These are phyloP conservation scores for Eucalyptus paniculata DNA, from an alignment of 345 rosid species.

Conservation along the genomic window DNA sequence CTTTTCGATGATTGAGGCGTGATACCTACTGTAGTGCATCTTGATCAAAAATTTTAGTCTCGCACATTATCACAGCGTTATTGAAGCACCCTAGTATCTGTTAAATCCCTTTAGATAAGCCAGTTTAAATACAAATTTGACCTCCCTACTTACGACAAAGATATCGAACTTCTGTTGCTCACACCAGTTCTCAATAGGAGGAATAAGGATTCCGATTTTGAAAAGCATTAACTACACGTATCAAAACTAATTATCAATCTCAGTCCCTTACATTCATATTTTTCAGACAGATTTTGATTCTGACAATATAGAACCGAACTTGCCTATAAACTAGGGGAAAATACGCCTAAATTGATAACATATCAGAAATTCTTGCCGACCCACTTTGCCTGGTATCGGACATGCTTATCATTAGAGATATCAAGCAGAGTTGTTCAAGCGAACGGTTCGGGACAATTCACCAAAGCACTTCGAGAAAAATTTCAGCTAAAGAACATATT, in stretches of 20 bases:
- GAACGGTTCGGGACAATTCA: rapidly evolving
- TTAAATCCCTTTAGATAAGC: background rate
- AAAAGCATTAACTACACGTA: background rate
- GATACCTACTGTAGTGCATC: background rate
- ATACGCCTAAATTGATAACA: background rate
- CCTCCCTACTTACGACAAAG: background rate
- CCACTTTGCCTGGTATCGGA: background rate
- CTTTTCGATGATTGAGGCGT: background rate
- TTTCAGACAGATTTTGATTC: background rate
- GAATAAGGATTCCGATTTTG: background rate
- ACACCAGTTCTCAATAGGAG: background rate
- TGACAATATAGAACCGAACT: background rate
- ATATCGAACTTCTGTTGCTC: background rate
- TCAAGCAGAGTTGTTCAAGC: background rate
- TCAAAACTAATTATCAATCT: background rate
- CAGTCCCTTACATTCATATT: background rate
- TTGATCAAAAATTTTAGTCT: background rate
- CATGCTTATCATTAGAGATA: background rate
- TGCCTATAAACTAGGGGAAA: background rate
- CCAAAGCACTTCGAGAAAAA: background rate
- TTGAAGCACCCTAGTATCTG: background rate
- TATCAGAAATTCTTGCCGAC: background rate
- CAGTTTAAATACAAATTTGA: background rate
- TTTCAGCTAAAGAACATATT: background rate
- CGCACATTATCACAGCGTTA: background rate